These are phyloP conservation scores for Cryptococcus floricola DNA, from an alignment of 1,284 basidiomycete genomes.

Conservation along the genomic window DNA sequence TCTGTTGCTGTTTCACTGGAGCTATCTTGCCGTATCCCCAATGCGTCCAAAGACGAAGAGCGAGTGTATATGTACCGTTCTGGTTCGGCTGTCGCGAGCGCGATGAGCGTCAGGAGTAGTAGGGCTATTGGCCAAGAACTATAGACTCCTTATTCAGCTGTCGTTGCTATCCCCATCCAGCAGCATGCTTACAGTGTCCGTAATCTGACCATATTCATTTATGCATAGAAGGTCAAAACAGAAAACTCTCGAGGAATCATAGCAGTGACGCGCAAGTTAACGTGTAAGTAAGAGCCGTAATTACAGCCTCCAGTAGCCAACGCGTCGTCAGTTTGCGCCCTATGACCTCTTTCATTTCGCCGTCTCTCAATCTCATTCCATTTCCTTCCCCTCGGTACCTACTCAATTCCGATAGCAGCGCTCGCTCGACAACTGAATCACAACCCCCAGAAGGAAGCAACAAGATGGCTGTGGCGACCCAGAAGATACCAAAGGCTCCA, in stretches of 20 bases:
- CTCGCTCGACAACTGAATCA: background rate
- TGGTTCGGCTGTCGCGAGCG: too few relatives aligned
- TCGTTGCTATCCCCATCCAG: background rate
- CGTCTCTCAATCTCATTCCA: background rate
- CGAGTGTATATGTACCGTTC: too few relatives aligned
- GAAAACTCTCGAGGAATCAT: background rate
- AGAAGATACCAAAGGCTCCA: conserved; percentile 21
- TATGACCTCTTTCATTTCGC: background rate
- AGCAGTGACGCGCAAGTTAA: background rate
- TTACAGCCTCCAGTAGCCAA: background rate
- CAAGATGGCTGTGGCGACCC: conserved; percentile 26
- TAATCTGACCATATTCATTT: background rate
- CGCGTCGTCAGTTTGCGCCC: background rate
- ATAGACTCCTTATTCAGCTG: too few relatives aligned
- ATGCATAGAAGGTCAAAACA: background rate
- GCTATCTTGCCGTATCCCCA: too few relatives aligned
- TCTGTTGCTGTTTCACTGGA: background rate
- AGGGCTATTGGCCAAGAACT: too few relatives aligned
- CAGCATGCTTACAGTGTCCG: background rate
- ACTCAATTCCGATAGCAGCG: background rate
- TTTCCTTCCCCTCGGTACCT: background rate
- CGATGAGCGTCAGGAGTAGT: too few relatives aligned
- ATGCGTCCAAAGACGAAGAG: too few relatives aligned
- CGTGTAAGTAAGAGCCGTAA: too few relatives aligned
- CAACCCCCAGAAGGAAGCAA: background rate